Evolutionary conservation across 441 rosid genomes (phyloP), one percentile per base, ranked within the genome.

Genomic region (Lepidium campestre): DNA sequence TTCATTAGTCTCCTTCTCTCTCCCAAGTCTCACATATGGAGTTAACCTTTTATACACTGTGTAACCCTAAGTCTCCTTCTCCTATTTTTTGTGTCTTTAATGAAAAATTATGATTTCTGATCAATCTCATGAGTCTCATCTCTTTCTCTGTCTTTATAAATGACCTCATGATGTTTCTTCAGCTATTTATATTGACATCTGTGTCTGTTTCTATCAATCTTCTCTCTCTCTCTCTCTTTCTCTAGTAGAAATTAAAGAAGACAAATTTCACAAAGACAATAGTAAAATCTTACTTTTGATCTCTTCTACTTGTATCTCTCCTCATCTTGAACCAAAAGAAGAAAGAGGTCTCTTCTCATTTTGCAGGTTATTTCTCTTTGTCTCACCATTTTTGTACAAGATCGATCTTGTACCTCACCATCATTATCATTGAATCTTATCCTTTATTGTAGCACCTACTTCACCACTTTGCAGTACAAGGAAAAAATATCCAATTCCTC

Each of bases 41-140:
- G 2, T 68, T 31, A 49, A 53, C 63, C 35, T 56, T 45, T 48
- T 74, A 79, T 29, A 48, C 79, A 77, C 78, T 69, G 59, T 49
- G 55, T 55, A 77, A 82, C 82, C 82, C 70, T 14, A 76, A 73
- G 86, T 80, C 78, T 54, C 14, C 64, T 77, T 74, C 78, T 55
- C 58, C 32, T 81, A 82, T 58, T 32, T 72, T 75, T 6, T 73
- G 73, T 66, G 69, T 78, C 67, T 46, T 71, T 31, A 64, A 76
- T 62, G 62, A 58, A 57, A 57, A 44, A 66, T 50, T 59, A 42
- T 80, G 74, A 75, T 80, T 79, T 77, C 71, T 68, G 77, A 68
- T 72, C 75, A 47, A 29, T 58, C 48, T 57, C 65, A 41, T 12
- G 18, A 36, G 29, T 56, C 20, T 36, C 34, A 37, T 56, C 39